phyloP scores from a whole-genome alignment of 2,329 filamentous ascomycete species.

The Penicillium thymicola region DNA sequence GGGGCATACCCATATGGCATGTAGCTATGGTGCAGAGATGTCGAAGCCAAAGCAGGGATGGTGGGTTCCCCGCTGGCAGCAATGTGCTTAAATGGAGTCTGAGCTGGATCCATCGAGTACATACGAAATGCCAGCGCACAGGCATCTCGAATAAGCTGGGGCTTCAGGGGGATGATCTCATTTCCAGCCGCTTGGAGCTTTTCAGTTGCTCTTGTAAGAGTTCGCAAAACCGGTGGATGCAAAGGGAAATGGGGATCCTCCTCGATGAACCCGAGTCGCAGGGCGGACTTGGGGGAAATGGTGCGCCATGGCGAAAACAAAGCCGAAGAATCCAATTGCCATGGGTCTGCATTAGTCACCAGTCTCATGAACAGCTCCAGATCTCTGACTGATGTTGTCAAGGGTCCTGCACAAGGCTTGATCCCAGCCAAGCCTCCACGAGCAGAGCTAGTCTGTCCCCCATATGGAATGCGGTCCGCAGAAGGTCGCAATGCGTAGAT shows the following conservation, averaged over 20 bases:
- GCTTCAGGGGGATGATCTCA: constrained; percentile 3
- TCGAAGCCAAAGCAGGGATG: constrained; percentile 16
- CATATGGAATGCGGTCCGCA: constrained; percentile 48
- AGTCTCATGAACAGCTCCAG: constrained; percentile 22
- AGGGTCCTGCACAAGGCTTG: constrained; percentile 19
- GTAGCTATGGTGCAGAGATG: constrained; percentile 15
- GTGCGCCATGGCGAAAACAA: constrained; percentile 26
- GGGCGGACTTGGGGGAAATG: constrained; percentile 8
- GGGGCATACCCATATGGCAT: constrained; percentile 7
- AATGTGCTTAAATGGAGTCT: constrained; percentile 29
- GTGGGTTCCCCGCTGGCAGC: constrained; percentile 40
- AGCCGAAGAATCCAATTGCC: constrained; percentile 22
- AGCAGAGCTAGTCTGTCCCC: constrained; percentile 39
- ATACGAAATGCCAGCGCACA: constrained; percentile 11
- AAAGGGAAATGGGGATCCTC: constrained; percentile 16
- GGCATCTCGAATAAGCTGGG: constrained; percentile 5
- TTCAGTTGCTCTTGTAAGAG: constrained; percentile 2
- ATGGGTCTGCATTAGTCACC: constrained; percentile 20
- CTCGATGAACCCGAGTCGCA: constrained; percentile 12
- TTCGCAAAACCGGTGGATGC: constrained; percentile 17
- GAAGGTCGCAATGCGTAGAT: constrained; percentile 49
- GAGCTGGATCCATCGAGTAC: constrained; percentile 15
- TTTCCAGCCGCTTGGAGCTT: constrained; percentile 11
- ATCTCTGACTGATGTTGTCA: constrained; percentile 27
- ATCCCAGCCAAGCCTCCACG: constrained; percentile 20